Conservation (phyloP, 306 rosid genomes). For the Arachis stenosperma region DNA sequence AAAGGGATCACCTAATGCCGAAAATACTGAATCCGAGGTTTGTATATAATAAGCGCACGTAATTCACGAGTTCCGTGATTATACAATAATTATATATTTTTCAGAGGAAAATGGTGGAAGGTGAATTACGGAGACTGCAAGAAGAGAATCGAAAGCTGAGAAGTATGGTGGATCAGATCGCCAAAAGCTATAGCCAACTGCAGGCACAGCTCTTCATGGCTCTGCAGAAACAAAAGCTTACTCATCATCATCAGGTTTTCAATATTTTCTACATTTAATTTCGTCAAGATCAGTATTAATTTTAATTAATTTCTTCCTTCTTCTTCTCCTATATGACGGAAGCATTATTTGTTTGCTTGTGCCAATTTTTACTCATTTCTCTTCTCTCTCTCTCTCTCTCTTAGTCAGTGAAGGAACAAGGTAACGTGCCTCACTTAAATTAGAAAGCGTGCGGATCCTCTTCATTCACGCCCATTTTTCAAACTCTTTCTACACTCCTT, state of each 20-base stretch:
- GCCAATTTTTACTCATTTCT: background rate
- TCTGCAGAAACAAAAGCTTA: constrained; percentile 43
- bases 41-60: background rate
- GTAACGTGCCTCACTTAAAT: constrained; percentile 48
- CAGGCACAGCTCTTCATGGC: constrained; percentile 48
- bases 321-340: background rate
- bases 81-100: background rate
- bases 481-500: background rate
- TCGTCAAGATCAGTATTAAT: background rate
- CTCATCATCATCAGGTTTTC: constrained; percentile 6
- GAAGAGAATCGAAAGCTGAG: constrained; percentile 49
- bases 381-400: constrained; percentile 14
- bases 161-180: constrained; percentile 49
- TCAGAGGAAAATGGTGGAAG: constrained; percentile 36
- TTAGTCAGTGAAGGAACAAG: constrained; percentile 37
- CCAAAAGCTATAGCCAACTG: constrained; percentile 49
- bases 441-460: constrained; percentile 31
- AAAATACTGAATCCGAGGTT: constrained; percentile 41
- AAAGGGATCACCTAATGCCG: background rate
- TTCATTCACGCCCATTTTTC: constrained; percentile 36
- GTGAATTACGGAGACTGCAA: constrained; percentile 46
- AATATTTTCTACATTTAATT: background rate
- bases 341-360: constrained; percentile 28
- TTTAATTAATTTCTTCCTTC: background rate
- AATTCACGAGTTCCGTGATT: background rate